Evolutionary conservation across 2,329 filamentous ascomycete genomes (phyloP), one percentile per base, ranked within the genome.

Genomic region (Aspergillus puulaauensis): DNA sequence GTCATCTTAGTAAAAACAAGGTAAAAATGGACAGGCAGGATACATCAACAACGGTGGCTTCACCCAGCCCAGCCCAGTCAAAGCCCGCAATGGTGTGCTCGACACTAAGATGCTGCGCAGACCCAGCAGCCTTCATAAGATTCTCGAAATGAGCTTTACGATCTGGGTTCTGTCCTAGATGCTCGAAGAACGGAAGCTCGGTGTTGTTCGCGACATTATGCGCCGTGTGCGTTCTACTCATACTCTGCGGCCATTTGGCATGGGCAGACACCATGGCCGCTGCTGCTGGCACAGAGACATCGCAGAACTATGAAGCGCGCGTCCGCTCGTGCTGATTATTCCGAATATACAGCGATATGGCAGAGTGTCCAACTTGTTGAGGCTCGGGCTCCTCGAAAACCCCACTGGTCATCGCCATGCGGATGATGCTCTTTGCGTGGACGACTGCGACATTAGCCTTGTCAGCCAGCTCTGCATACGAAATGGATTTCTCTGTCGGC

Each of bases 351-450:
- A 77, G 77, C 1, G 83, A 86, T 1, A 78, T 77, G 1, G 82
- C 79, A 3, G 82, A 85, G 66, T 87, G 85, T 4, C 79, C 79
- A 59, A 87, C 79, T 2, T 77, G 59, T 1, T 80, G 79, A 0
- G 80, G 79, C 3, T 67, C 66, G 0, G 80, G 77, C 62, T 87
- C 84, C 41, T 73, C 66, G 69, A 87, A 86, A 57, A 87, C 76
- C 9, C 75, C 72, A 61, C 80, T 82, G 11, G 83, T 85, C 77
- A 86, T 86, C 41, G 79, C 82, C 67, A 85, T 79, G 7, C 84
- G 81, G 27, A 84, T 69, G 6, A 82, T 71, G 39, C 51, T 64
- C 24, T 68, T 63, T 8, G 75, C 60, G 3, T 60, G 62, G 0
- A 52, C 19, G 24, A 70, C 65, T 2, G 63, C 54, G 3, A 77